A percentile compares a stretch with the other conserved stretches of the same genome.
Evolutionary conservation across 2,329 filamentous ascomycete genomes (phyloP).

Genomic region (Cladosporium colombiae): DNA sequence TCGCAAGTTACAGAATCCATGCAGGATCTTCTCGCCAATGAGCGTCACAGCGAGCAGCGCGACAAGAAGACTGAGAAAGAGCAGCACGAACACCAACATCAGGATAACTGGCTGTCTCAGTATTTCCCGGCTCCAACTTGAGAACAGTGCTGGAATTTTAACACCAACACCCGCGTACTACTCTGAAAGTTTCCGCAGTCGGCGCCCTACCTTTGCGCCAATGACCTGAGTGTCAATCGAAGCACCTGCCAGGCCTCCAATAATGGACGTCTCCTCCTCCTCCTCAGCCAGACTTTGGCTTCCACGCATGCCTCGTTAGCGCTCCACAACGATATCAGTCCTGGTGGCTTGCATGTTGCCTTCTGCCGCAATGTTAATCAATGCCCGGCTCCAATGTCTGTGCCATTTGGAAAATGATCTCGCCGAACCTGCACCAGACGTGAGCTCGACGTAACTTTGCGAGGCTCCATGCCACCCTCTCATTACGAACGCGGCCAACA

Average conservation of each 20-base stretch:
- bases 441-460: neutral
- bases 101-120: neutral
- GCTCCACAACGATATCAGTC: neutral
- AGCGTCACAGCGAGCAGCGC: neutral
- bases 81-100: neutral
- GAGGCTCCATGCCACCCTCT: neutral
- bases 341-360: neutral
- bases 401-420: neutral
- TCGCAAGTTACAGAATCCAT: neutral
- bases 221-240: neutral
- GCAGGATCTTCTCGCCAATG: neutral
- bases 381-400: neutral
- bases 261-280: neutral
- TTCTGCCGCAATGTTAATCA: neutral
- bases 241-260: neutral
- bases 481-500: neutral
- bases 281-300: neutral
- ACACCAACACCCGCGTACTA: neutral
- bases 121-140: conserved; percentile 3
- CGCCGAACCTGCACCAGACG: neutral
- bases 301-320: neutral
- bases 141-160: neutral
- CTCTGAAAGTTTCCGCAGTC: neutral
- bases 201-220: neutral
- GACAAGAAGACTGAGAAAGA: neutral